Conservation (phyloP, 495 filamentous ascomycete genomes). For the Emericellopsis terricola region DNA sequence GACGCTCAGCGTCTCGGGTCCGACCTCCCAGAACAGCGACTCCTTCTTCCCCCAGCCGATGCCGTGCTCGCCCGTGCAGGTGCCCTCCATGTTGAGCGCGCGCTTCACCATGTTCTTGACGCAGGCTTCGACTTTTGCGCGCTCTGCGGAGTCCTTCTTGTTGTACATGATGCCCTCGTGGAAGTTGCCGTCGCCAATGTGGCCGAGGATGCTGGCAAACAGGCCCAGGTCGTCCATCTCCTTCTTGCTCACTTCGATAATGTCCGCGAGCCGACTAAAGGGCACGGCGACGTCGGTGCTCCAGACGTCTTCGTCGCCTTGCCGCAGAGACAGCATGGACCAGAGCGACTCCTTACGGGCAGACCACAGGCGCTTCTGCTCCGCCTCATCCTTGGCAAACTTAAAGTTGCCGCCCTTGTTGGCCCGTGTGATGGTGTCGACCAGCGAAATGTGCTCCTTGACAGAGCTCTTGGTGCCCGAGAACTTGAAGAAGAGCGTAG, state of each 20-base stretch:
- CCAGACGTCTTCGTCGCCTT: slow-evolving; percentile 43
- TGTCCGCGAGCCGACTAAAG: slow-evolving; percentile 68
- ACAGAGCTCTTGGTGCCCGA: slow-evolving; percentile 53
- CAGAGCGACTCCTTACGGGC: slow-evolving; percentile 61
- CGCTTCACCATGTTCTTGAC: slow-evolving; percentile 80
- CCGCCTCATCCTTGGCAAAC: slow-evolving; percentile 48
- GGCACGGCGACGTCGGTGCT: slow-evolving; percentile 83
- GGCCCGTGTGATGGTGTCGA: slow-evolving; percentile 42
- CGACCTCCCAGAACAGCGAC: slow-evolving; percentile 64
- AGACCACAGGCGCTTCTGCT: slow-evolving; percentile 56
- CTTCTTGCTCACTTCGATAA: slow-evolving; percentile 79
- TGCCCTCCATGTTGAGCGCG: slow-evolving; percentile 83
- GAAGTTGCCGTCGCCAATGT: slow-evolving; percentile 45
- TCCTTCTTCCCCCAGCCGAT: slow-evolving; percentile 80
- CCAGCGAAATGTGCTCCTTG: slow-evolving; percentile 45
- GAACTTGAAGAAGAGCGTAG: slow-evolving; percentile 78
- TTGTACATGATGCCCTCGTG: slow-evolving; percentile 83
- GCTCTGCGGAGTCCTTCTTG: slow-evolving; percentile 42
- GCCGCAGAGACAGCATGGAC: slow-evolving; percentile 53
- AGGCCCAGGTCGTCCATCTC: slow-evolving; percentile 72
- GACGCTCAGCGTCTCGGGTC: slow-evolving; percentile 56
- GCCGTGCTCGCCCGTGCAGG: slow-evolving; percentile 83
- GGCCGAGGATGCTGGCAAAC: slow-evolving; percentile 67
- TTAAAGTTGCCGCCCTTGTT: slow-evolving; percentile 52
- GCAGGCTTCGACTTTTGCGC: slow-evolving; percentile 53